Conservation (phyloP, 306 rosid species). For the Lupinus albus region DNA sequence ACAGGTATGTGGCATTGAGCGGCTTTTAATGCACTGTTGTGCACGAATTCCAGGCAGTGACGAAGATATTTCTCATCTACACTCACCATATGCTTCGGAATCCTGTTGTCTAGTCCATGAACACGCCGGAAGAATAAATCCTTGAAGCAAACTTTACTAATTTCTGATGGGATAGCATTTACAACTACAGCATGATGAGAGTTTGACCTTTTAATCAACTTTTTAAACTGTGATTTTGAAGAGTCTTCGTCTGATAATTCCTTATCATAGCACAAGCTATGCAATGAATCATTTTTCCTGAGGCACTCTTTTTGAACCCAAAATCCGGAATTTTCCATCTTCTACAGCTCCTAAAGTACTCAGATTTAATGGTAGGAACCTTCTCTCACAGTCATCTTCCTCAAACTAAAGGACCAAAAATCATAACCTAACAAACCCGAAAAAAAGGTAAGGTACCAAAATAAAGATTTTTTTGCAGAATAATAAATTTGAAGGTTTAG, state of each 20-base stretch:
- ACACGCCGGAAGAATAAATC: conserved; percentile 53
- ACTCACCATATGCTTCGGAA: conserved; percentile 80
- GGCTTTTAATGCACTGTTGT: conserved; percentile 62
- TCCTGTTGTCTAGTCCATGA: conserved; percentile 58
- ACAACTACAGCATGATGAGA: conserved; percentile 53
- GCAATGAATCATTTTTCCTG: conserved; percentile 47
- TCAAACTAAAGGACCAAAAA: conserved; percentile 31
- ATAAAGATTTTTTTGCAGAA: conserved; percentile 10
- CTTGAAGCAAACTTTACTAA: conserved; percentile 51
- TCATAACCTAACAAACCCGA: conserved; percentile 32
- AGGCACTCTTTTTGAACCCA: conserved; percentile 47
- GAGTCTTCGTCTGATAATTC: conserved; percentile 53
- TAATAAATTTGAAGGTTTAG: conserved; percentile 29
- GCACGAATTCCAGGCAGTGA: conserved; percentile 75
- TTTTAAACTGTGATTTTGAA: conserved; percentile 54
- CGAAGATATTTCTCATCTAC: conserved; percentile 81
- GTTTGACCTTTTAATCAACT: conserved; percentile 59
- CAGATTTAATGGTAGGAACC: conserved; percentile 39
- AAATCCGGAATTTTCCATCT: conserved; percentile 60
- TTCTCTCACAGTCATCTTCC: conserved; percentile 42
- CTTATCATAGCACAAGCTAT: conserved; percentile 47
- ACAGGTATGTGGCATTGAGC: conserved; percentile 54
- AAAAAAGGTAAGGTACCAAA: conserved; percentile 11
- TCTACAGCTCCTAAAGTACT: conserved; percentile 42
- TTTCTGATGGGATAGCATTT: conserved; percentile 59